Base-by-base conservation (phyloP, 2,329 filamentous ascomycete species). In the Phaeosphaeria sp. region DNA sequence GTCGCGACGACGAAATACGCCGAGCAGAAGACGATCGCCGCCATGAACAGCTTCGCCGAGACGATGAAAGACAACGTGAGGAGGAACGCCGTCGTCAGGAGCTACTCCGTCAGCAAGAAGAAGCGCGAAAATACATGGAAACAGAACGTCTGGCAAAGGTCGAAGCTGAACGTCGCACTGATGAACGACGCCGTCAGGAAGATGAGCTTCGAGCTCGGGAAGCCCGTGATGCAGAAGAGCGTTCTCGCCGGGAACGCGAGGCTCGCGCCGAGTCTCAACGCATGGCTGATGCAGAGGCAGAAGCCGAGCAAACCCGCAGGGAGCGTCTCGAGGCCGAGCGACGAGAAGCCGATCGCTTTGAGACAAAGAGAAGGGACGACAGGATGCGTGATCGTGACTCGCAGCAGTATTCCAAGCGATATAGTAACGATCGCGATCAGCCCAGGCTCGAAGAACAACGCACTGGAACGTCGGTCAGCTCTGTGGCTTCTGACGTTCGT, bases 401-500 rank as follows among this genome's bases (percentile, higher is more conserved):
- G 2, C 56, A 71, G 44, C 72, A 65, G 43, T 60, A 62, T 44
- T 59, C 61, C 30, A 59, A 65, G 15, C 67, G 65, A 21, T 71
- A 71, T 42, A 57, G 65, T 25, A 68, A 53, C 44, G 69, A 73
- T 24, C 67, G 59, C 15, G 62, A 67, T 18, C 67, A 64, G 46
- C 66, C 61, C 8, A 61, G 55, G 27, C 55, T 74, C 9, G 72
- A 73, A n/a, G 60, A 69, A 27, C 71, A 75, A 53, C 63, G 56
- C 6, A 72, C 71, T 21, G 72, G 72, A 45, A 67, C 59, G 56
- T 73, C 73, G 7, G 59, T 69, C 22, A 71, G 61, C 56, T 73
- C 73, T 8, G 60, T 72, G 21, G 67, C 66, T n/a, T 74, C 67
- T 15, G 73, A 68, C 53, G 71, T 74, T 21, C 66, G 65, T 20